These are phyloP conservation scores for Apophysomyces sp. DNA, from an alignment of 371 early-diverging fungal species.

Conservation along the genomic window DNA sequence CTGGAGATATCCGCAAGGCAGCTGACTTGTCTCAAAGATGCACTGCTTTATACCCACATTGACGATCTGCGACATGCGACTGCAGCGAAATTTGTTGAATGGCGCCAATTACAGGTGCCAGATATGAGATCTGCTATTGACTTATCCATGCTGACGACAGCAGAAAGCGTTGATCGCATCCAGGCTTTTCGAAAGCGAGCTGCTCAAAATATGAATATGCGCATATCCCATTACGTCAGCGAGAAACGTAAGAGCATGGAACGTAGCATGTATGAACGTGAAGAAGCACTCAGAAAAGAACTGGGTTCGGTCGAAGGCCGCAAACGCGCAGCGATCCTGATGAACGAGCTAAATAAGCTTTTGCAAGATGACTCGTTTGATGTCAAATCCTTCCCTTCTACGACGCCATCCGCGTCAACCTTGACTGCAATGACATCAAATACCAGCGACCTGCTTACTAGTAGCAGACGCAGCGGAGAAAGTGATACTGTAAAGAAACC, in stretches of 20 bases:
- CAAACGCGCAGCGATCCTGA: constrained; percentile 10
- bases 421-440: neutral
- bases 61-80: constrained; percentile 50
- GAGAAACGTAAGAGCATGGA: constrained; percentile 19
- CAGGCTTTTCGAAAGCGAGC: constrained; percentile 14
- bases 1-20: neutral
- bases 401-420: neutral
- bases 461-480: neutral
- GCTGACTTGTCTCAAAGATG: constrained; percentile 28
- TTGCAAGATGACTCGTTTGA: constrained; percentile 10
- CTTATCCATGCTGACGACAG: constrained; percentile 13
- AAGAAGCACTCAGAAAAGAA: constrained; percentile 8
- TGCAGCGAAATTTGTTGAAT: constrained; percentile 55
- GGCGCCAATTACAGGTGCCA: constrained; percentile 38
- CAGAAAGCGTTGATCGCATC: constrained; percentile 22
- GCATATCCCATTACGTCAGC: constrained; percentile 23
- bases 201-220: constrained; percentile 19
- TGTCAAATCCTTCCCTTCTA: neutral
- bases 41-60: constrained; percentile 47
- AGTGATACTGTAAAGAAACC: neutral
- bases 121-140: neutral
- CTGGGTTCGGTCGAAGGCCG: constrained; percentile 13
- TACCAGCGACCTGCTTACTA: neutral
- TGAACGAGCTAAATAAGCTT: constrained; percentile 12
- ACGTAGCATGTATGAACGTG: constrained; percentile 18